These are phyloP conservation scores for Crepidotus variabilis DNA, from an alignment of 768 basidiomycete genomes.

Conservation along the genomic window DNA sequence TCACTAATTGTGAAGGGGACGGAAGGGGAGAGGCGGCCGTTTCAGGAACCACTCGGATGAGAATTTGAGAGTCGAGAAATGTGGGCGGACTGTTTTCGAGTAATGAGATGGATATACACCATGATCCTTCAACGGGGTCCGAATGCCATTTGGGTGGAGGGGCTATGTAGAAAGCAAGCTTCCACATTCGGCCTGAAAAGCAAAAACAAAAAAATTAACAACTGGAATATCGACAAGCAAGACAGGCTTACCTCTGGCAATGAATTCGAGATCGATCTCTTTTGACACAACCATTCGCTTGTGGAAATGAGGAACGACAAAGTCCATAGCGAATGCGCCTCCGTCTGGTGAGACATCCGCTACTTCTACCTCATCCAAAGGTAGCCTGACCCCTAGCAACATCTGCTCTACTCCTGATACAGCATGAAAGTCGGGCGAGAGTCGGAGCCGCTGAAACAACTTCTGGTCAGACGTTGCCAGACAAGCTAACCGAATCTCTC, in stretches of 20 bases:
- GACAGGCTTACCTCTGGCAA: constrained; percentile 44
- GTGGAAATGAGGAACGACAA: constrained; percentile 58
- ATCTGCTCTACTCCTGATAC: constrained; percentile 52
- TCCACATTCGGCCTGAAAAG: constrained; percentile 58
- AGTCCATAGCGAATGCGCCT: constrained; percentile 49
- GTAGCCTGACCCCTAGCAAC: constrained; percentile 38
- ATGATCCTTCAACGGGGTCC: constrained; percentile 30
- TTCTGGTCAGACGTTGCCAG: constrained; percentile 56
- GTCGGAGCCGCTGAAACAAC: constrained; percentile 56
- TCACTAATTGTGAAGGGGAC: neutral
- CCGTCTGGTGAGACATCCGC: constrained; percentile 46
- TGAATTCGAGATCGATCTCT: constrained; percentile 56
- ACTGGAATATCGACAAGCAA: neutral
- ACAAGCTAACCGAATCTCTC: constrained; percentile 67
- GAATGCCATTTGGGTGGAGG: constrained; percentile 8
- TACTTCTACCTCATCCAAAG: constrained; percentile 53
- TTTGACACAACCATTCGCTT: constrained; percentile 67
- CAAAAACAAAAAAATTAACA: neutral
- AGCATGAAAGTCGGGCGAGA: constrained; percentile 47
- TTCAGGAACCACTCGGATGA: constrained; percentile 16
- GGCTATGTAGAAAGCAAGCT: constrained; percentile 39
- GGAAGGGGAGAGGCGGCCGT: neutral
- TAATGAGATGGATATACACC: constrained; percentile 49
- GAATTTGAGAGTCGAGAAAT: constrained; percentile 48
- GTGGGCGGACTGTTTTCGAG: constrained; percentile 57